Conservation (phyloP, 768 basidiomycete genomes). For the Lyophyllum semitale region DNA sequence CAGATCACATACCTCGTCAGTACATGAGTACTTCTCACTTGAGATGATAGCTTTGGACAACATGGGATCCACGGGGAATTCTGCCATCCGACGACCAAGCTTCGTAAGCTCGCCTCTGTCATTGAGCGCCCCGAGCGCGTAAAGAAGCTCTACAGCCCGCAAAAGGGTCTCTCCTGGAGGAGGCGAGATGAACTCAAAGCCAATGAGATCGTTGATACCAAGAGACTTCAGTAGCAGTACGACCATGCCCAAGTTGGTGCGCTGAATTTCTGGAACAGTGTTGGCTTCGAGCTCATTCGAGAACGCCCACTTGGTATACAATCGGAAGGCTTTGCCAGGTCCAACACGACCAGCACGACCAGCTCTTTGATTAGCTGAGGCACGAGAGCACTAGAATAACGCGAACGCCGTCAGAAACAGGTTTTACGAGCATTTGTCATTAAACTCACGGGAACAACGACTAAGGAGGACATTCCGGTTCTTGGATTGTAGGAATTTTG, state of each 20-base stretch:
- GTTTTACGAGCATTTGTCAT: background rate
- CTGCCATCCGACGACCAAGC: slow-evolving; percentile 95
- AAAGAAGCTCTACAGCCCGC: slow-evolving; percentile 89
- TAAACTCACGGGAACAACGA: slow-evolving; percentile 88
- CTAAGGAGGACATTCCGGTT: slow-evolving; percentile 96
- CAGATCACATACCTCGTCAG: slow-evolving; percentile 77
- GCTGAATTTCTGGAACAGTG: slow-evolving; percentile 97
- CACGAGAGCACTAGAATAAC: slow-evolving; percentile 81
- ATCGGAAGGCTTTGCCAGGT: slow-evolving; percentile 96
- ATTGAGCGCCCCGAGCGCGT: slow-evolving; percentile 94
- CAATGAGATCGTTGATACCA: slow-evolving; percentile 97
- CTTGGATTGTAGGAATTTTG: slow-evolving; percentile 99
- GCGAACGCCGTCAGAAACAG: background rate
- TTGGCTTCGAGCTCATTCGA: slow-evolving; percentile 95
- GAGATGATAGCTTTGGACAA: slow-evolving; percentile 94
- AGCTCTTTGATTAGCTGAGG: slow-evolving; percentile 95
- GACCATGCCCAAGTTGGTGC: slow-evolving; percentile 96
- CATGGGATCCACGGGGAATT: slow-evolving; percentile 99
- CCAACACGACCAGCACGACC: slow-evolving; percentile 98
- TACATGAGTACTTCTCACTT: slow-evolving; percentile 91
- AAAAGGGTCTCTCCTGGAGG: slow-evolving; percentile 98
- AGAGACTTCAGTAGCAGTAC: slow-evolving; percentile 94
- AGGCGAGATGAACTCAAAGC: slow-evolving; percentile 98
- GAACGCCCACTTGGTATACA: slow-evolving; percentile 99
- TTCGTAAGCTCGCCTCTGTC: slow-evolving; percentile 98